Evolutionary conservation across 2,329 filamentous ascomycete species (phyloP).

Genomic region (Pseudocercospora musae): DNA sequence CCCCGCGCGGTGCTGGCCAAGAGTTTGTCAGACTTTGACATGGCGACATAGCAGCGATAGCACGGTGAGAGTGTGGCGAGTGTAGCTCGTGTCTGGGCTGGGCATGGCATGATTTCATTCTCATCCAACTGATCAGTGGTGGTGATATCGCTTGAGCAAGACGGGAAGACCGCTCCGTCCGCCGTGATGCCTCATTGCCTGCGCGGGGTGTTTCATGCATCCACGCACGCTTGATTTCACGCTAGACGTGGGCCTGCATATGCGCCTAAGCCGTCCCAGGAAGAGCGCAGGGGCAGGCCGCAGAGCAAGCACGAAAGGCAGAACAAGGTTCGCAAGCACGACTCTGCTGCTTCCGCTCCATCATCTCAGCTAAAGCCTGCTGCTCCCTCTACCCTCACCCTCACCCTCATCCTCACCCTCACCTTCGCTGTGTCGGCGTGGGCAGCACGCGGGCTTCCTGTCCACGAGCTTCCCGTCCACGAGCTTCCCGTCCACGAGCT

Average conservation of each 20-base stretch:
- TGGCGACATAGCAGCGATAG: background rate
- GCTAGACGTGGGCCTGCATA: background rate
- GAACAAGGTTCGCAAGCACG: constrained; percentile 5
- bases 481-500: background rate
- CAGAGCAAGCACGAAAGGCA: background rate
- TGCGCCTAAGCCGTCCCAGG: background rate
- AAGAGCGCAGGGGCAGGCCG: constrained; percentile 4
- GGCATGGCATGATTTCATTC: too few species aligned
- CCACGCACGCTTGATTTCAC: background rate
- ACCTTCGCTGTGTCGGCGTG: background rate
- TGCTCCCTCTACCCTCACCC: constrained; percentile 1
- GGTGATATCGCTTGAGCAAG: background rate
- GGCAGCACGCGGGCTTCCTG: background rate
- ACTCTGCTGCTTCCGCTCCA: constrained; percentile 3
- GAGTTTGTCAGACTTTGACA: background rate
- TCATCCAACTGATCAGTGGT: constrained; percentile 1
- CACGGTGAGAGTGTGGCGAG: background rate
- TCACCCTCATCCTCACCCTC: background rate
- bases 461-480: background rate
- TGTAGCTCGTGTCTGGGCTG: background rate
- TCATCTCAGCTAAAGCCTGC: constrained; percentile 3
- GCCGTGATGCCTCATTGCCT: background rate
- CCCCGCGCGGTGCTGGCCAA: background rate
- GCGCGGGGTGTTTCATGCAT: constrained; percentile 3
- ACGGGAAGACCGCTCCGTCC: background rate